These are phyloP conservation scores for Berkeleyomyces rouxiae DNA, from an alignment of 2,329 filamentous ascomycete genomes.

Conservation along the genomic window DNA sequence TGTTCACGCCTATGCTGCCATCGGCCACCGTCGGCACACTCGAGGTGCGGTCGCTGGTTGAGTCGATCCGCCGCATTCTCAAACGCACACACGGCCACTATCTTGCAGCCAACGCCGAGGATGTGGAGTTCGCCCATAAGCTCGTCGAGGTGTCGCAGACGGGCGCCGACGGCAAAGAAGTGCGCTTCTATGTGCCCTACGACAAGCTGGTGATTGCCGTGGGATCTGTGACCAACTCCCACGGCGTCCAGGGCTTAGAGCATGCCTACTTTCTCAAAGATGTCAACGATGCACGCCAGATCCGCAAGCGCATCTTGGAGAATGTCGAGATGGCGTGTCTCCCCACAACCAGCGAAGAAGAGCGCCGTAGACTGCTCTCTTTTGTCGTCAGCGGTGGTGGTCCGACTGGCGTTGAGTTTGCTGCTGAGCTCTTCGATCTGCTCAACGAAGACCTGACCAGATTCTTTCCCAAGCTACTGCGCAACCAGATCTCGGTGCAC, in stretches of 20 bases:
- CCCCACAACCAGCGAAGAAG: slow-evolving; percentile 80
- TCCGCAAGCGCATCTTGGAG: slow-evolving; percentile 72
- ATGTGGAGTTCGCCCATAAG: slow-evolving; percentile 83
- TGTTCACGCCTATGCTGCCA: slow-evolving; percentile 96
- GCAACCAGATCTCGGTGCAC: slow-evolving; percentile 95
- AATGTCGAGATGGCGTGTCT: slow-evolving; percentile 85
- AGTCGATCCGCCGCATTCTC: slow-evolving; percentile 79
- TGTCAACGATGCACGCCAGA: slow-evolving; percentile 76
- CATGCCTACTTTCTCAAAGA: slow-evolving; percentile 92
- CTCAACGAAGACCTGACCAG: slow-evolving; percentile 81
- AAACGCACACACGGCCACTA: slow-evolving; percentile 70
- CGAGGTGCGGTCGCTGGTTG: slow-evolving; percentile 77
- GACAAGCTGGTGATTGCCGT: slow-evolving; percentile 91
- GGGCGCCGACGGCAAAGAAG: slow-evolving; percentile 53
- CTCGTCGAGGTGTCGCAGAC: slow-evolving; percentile 70
- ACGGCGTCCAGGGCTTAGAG: slow-evolving; percentile 88
- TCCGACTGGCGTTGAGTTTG: slow-evolving; percentile 93
- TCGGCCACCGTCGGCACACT: slow-evolving; percentile 93
- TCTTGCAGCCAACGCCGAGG: slow-evolving; percentile 68
- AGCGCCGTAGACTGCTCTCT: slow-evolving; percentile 71
- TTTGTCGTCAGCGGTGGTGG: slow-evolving; percentile 95
- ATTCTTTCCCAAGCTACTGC: slow-evolving; percentile 74
- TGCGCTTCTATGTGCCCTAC: slow-evolving; percentile 85
- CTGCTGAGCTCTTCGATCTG: slow-evolving; percentile 88
- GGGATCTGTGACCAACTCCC: slow-evolving; percentile 81